phyloP scores from a whole-genome alignment of 768 basidiomycete genomes.

The Lactarius pseudohatsudake region DNA sequence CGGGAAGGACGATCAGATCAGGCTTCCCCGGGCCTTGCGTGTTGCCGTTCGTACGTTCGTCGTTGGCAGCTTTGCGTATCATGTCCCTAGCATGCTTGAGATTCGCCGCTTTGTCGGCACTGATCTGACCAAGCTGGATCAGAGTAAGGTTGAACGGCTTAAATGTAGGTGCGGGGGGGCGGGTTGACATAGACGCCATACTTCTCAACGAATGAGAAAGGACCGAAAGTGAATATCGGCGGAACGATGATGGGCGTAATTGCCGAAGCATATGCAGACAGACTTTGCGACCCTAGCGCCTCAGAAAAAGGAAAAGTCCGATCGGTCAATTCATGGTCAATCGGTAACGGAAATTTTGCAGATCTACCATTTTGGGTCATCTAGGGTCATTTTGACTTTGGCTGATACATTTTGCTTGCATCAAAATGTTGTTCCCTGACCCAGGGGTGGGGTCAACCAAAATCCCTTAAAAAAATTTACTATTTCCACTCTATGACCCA shows the following conservation, averaged over 20 bases:
- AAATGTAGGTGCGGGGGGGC: constrained; percentile 41
- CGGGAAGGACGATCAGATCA: constrained; percentile 82
- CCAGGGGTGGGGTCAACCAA: too few species aligned
- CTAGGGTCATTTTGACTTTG: too few species aligned
- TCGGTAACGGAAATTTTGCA: too few species aligned
- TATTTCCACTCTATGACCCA: too few species aligned
- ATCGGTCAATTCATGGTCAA: too few species aligned
- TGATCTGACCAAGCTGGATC: constrained; percentile 81
- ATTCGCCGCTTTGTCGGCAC: constrained; percentile 72
- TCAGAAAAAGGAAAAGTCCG: too few species aligned
- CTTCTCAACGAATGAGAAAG: constrained; percentile 3
- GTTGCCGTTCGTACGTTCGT: constrained; percentile 27
- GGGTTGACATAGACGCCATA: constrained; percentile 8
- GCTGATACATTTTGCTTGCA: too few species aligned
- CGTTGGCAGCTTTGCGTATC: constrained; percentile 66
- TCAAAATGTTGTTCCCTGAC: too few species aligned
- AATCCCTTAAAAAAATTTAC: too few species aligned
- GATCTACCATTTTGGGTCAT: too few species aligned
- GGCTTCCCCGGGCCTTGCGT: constrained; percentile 60
- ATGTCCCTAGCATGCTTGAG: constrained; percentile 79
- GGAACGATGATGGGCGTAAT: background rate
- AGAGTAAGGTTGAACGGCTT: constrained; percentile 84
- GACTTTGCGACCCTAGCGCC: too few species aligned
- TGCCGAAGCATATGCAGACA: constrained; percentile 13
- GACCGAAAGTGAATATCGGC: background rate